Conservation (phyloP, 73 alveolate genomes). For the Breviolum minutum region DNA sequence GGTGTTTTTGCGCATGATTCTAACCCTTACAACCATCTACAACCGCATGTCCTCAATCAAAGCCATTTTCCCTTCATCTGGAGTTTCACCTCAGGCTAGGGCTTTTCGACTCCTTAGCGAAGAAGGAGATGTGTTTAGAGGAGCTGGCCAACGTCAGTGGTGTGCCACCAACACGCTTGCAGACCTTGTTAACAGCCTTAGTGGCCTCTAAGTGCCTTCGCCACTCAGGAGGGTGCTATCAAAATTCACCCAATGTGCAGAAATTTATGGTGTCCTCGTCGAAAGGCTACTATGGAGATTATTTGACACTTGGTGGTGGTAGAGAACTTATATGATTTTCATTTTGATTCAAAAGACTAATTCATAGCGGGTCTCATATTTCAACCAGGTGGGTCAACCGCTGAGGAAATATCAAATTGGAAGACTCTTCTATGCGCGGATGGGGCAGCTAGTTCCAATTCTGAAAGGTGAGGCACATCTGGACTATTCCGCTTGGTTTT, state of each 20-base stretch:
- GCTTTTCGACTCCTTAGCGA: constrained; percentile 6
- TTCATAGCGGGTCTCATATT: no score
- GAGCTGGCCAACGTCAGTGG: not conserved
- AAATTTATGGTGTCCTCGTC: constrained; percentile 76
- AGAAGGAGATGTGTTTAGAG: not conserved
- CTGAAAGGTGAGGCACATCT: constrained; percentile 62
- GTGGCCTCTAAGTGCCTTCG: constrained; percentile 66
- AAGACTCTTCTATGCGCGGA: constrained; percentile 55
- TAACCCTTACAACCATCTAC: no score
- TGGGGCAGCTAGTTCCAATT: constrained; percentile 61
- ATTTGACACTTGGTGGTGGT: not conserved
- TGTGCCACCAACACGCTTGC: constrained; percentile 57
- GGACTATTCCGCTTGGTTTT: constrained; percentile 67
- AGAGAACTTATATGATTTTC: no score
- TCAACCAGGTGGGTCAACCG: not conserved
- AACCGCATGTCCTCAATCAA: not conserved
- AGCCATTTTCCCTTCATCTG: not conserved
- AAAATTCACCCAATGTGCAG: constrained; percentile 65
- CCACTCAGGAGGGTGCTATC: not conserved
- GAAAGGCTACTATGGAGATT: constrained; percentile 73
- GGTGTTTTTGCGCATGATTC: no score
- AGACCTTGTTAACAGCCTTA: constrained; percentile 63
- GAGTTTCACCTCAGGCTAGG: constrained; percentile 7
- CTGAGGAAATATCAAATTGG: constrained; percentile 32
- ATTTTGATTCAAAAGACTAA: no score